phyloP scores from a whole-genome alignment of 2,329 filamentous ascomycete genomes.

The Ascochyta lentis region DNA sequence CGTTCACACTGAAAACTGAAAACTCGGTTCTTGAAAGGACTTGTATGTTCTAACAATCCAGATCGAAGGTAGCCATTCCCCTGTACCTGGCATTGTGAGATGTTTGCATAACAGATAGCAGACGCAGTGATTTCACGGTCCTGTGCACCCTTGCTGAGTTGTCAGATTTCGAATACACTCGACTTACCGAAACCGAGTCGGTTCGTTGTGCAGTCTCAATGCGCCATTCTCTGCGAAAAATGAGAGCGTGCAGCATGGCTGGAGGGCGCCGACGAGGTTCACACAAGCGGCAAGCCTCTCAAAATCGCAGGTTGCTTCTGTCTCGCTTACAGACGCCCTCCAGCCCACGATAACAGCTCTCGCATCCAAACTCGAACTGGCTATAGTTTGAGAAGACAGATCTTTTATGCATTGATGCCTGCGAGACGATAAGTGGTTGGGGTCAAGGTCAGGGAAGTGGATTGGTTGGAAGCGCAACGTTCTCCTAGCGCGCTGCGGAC shows the following conservation, averaged over 20 bases:
- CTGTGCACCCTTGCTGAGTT: neutral
- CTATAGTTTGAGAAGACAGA: too few relatives aligned
- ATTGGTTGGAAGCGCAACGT: neutral
- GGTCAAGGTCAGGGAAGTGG: neutral
- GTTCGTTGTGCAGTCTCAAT: neutral
- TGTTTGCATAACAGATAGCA: neutral
- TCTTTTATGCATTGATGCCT: neutral
- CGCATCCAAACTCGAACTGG: too few relatives aligned
- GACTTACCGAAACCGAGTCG: neutral
- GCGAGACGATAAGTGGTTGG: neutral
- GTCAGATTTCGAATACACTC: neutral
- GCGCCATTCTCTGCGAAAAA: neutral
- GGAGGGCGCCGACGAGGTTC: neutral
- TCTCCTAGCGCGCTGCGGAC: slow-evolving; percentile 1
- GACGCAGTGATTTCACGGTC: neutral
- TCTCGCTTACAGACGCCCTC: neutral
- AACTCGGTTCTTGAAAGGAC: neutral
- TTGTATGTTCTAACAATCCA: neutral
- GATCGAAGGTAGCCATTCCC: neutral
- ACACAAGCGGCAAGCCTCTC: neutral
- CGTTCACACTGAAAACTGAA: neutral
- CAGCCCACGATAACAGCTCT: neutral
- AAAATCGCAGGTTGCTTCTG: neutral
- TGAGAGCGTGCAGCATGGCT: neutral
- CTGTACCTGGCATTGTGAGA: neutral